These are phyloP conservation scores for Neocucurbitaria cava DNA, from an alignment of 2,329 filamentous ascomycete genomes.

Conservation along the genomic window DNA sequence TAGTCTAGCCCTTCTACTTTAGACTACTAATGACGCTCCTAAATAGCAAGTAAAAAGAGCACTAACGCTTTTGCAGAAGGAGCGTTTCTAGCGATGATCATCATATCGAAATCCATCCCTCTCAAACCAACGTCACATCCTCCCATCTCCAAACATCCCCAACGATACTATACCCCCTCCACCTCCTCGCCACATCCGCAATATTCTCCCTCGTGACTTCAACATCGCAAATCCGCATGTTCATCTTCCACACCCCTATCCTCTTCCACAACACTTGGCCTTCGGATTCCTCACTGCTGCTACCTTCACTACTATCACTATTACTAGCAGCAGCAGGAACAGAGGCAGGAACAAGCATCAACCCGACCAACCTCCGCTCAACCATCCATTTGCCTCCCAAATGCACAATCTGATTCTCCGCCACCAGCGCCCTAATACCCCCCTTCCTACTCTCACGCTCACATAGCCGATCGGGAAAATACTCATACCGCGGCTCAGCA, in stretches of 20 bases:
- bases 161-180: not conserved
- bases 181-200: constrained; percentile 1
- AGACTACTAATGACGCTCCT: no score
- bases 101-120: no score
- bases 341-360: constrained; percentile 2
- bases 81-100: no score
- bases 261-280: no score
- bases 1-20: no score
- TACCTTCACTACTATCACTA: no score
- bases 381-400: constrained; percentile 1
- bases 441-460: not conserved
- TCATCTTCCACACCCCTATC: constrained; percentile 11
- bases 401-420: constrained; percentile 8
- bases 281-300: no score
- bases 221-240: not conserved
- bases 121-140: no score
- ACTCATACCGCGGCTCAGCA: constrained; percentile 1
- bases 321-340: not conserved
- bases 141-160: no score
- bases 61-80: no score
- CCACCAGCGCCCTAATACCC: not conserved
- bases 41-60: no score
- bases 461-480: constrained; percentile 1
- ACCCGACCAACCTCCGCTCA: constrained; percentile 4
- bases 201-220: not conserved